phyloP scores from a whole-genome alignment of 371 early-diverging fungal genomes.

The Mucor indicus region DNA sequence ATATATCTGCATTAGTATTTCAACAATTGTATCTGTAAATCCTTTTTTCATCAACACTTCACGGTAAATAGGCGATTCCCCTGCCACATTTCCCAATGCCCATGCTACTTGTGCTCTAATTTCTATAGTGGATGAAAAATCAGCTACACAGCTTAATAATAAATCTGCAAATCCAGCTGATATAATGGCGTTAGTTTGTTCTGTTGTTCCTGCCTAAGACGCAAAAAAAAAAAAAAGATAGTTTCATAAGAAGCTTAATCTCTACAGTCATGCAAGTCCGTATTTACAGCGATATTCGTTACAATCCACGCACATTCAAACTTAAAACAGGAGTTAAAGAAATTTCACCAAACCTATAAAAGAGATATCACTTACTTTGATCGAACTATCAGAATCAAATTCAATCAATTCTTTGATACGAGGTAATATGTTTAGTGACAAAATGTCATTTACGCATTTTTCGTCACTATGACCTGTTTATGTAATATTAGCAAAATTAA shows the following conservation, averaged over 20 bases:
- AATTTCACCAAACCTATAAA: background rate
- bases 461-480: constrained; percentile 14
- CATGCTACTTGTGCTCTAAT: constrained; percentile 49
- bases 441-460: constrained; percentile 26
- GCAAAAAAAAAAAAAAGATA: no score
- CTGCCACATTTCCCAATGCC: constrained; percentile 52
- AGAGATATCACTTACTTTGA: constrained; percentile 24
- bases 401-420: constrained; percentile 31
- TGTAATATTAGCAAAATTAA: no score
- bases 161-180: constrained; percentile 42
- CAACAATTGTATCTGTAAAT: constrained; percentile 12
- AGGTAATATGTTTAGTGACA: constrained; percentile 30
- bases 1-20: constrained; percentile 8
- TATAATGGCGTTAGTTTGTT: constrained; percentile 47
- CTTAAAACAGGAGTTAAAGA: constrained; percentile 19
- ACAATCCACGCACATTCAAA: constrained; percentile 63
- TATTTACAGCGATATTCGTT: constrained; percentile 62
- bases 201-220: constrained; percentile 57
- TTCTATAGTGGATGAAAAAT: constrained; percentile 9
- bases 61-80: constrained; percentile 35
- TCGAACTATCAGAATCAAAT: constrained; percentile 7
- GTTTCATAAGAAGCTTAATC: no score
- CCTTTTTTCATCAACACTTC: constrained; percentile 28
- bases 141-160: constrained; percentile 21
- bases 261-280: no score